Base-by-base conservation (phyloP, 495 filamentous ascomycete genomes). In the Talaromyces borbonicus region DNA sequence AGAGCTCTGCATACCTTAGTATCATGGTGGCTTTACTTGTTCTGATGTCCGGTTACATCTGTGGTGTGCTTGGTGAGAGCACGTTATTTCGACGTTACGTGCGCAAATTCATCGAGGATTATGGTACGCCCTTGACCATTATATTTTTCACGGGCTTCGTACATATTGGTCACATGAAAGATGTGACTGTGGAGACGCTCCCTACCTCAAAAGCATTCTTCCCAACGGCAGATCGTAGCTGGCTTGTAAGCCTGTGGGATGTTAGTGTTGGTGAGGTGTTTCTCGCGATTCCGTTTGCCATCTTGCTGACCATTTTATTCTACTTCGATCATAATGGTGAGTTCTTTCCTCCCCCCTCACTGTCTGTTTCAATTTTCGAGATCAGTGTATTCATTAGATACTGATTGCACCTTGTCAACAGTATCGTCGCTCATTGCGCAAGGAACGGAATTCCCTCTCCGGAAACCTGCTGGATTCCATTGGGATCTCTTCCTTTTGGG, bases 401-500 rank as follows among this genome's bases (percentile, higher is more conserved):
- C n/a, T n/a, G n/a, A n/a, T n/a, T 23, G 11, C 19, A 19, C 29
- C 32, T 27, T n/a, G n/a, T n/a, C n/a, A n/a, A 18, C 30, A 82
- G 84, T 92, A 2, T 89, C 85, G 8, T 83, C 84, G 19, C 78
- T 97, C 43, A 94, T 90, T 37, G 88, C 88, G 6, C 90, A 96
- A 63, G 90, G 85, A 35, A 93, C 81, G 32, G 84, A 95, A 54
- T 97, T 95, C 56, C 90, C 90, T 1, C 76, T 96, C 16, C 74
- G 75, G 9, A 97, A 97, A 53, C 90, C 90, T 5, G 87, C 88
- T 25, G 90, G 90, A 8, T 96, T 96, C 60, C 90, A 95, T 69
- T 96, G 89, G 89, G 90, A 95, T 54, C 58, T 96, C 40, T 95
- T 92, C 72, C 79, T 96, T 22, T 79, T 96, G 1, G 90, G 90